Conservation (phyloP, 2,329 filamentous ascomycete species). For the Ophiocordyceps camponoti-leonardi region DNA sequence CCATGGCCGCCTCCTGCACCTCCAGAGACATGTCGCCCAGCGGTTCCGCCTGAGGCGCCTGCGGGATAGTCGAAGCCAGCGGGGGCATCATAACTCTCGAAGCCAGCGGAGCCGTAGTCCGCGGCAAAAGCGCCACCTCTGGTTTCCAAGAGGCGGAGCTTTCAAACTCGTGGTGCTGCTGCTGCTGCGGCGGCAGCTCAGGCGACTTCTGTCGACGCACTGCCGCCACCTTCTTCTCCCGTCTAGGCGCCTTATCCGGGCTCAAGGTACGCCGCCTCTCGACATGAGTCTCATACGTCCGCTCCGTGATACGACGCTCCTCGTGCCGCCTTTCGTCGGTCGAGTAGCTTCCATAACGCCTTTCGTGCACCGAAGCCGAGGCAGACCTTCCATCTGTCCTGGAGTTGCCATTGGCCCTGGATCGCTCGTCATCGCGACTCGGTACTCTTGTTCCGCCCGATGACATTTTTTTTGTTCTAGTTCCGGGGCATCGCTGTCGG, state of each 20-base stretch:
- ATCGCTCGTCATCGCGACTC: slow-evolving; percentile 22
- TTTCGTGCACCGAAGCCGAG: slow-evolving; percentile 23
- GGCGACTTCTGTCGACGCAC: slow-evolving; percentile 22
- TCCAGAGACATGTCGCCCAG: slow-evolving; percentile 59
- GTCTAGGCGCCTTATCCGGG: slow-evolving; percentile 30
- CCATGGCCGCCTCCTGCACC: slow-evolving; percentile 67
- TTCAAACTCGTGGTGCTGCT: slow-evolving; percentile 5
- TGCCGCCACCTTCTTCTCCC: slow-evolving; percentile 19
- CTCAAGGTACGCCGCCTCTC: slow-evolving; percentile 47
- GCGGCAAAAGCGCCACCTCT: slow-evolving; percentile 53
- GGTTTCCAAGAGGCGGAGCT: slow-evolving; percentile 53
- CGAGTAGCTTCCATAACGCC: slow-evolving; percentile 28
- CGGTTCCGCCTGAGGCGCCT: slow-evolving; percentile 51
- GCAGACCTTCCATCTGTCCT: slow-evolving; percentile 3
- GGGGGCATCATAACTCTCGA: slow-evolving; percentile 47
- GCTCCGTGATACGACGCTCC: slow-evolving; percentile 38
- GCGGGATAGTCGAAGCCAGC: slow-evolving; percentile 56
- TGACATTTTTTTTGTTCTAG: slow-evolving; percentile 21
- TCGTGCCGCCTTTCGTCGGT: slow-evolving; percentile 26
- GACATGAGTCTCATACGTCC: slow-evolving; percentile 37
- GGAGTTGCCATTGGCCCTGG: slow-evolving; percentile 18
- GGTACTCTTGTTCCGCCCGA: slow-evolving; percentile 23
- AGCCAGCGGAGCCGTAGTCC: slow-evolving; percentile 56
- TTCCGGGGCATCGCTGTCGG: slow-evolving; percentile 5
- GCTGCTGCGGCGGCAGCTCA: slow-evolving; percentile 30